A percentile compares a stretch with the other conserved stretches of the same genome.
These are phyloP conservation scores for Trametopsis cervina DNA, from an alignment of 768 basidiomycete species.

Conservation along the genomic window DNA sequence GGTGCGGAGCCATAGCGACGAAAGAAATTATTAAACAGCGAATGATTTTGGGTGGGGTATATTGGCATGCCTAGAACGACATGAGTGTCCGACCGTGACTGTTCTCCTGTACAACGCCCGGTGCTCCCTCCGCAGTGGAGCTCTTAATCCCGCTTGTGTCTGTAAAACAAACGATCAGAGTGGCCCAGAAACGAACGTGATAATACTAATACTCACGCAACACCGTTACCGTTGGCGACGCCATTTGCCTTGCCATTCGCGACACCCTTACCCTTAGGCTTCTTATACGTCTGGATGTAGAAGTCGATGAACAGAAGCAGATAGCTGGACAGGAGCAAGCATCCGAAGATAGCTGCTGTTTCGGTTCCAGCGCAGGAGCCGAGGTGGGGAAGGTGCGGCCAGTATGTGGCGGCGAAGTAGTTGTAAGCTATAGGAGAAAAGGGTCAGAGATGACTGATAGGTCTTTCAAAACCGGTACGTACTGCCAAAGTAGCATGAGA, in stretches of 20 bases:
- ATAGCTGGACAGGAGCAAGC: conserved; percentile 82
- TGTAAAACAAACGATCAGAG: conserved; percentile 11
- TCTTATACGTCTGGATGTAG: conserved; percentile 82
- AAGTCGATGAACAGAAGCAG: conserved; percentile 95
- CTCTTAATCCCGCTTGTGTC: conserved; percentile 30
- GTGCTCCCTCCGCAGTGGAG: background rate
- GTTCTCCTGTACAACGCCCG: background rate
- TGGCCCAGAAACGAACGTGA: background rate
- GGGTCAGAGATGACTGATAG: background rate
- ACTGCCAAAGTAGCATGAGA: conserved; percentile 93
- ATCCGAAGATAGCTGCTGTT: conserved; percentile 83
- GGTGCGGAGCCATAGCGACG: background rate
- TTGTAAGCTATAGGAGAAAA: conserved; percentile 50
- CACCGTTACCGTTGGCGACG: conserved; percentile 41
- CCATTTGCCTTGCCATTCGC: conserved; percentile 29
- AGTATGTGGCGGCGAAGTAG: conserved; percentile 70
- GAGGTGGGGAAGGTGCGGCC: conserved; percentile 52
- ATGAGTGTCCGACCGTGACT: background rate
- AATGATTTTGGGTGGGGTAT: conserved; percentile 12
- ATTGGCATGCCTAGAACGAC: background rate
- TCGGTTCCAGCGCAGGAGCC: conserved; percentile 89
- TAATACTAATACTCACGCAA: conserved; percentile 22
- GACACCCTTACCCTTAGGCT: conserved; percentile 42
- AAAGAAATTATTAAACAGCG: conserved; percentile 10
- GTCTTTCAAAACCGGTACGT: conserved; percentile 28